A percentile compares a stretch with the other conserved stretches of the same genome.
phyloP scores from a whole-genome alignment of 305 asterid species.

The Caryopteris hybrid region DNA sequence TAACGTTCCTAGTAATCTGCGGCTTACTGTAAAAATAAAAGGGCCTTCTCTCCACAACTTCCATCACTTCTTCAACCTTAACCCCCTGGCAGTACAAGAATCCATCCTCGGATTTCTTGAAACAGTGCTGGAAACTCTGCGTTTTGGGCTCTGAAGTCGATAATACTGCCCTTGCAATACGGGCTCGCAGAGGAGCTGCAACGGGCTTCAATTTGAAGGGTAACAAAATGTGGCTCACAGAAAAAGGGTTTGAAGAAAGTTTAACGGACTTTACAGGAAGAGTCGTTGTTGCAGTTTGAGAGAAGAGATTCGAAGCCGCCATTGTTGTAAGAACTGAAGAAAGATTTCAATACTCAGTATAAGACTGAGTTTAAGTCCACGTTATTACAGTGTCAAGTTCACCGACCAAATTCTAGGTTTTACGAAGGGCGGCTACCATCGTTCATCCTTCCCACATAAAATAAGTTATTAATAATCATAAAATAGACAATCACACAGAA shows the following conservation, averaged over 20 bases:
- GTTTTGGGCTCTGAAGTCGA: conserved; percentile 58
- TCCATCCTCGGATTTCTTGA: conserved; percentile 71
- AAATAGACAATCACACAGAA: too few species aligned
- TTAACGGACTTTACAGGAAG: conserved; percentile 25
- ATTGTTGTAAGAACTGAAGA: conserved; percentile 56
- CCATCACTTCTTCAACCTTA: conserved; percentile 74
- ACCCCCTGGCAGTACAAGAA: conserved; percentile 61
- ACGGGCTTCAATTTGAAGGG: conserved; percentile 44
- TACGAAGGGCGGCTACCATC: too few species aligned
- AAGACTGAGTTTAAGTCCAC: background rate
- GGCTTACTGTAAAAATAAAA: conserved; percentile 87
- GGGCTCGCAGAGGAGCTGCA: conserved; percentile 29
- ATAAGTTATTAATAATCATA: too few species aligned
- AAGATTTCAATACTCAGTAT: background rate
- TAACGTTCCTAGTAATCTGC: conserved; percentile 76
- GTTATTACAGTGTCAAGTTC: background rate
- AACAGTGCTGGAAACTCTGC: conserved; percentile 65
- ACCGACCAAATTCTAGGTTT: conserved; percentile 25
- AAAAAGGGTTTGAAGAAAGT: conserved; percentile 12
- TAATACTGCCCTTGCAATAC: conserved; percentile 41
- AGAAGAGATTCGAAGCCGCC: conserved; percentile 65
- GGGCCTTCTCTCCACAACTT: conserved; percentile 64
- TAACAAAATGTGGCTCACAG: conserved; percentile 23
- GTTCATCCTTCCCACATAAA: too few species aligned
- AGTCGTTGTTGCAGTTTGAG: conserved; percentile 34